phyloP scores from a whole-genome alignment of 345 rosid genomes.

The Eucalyptus tenuipes region DNA sequence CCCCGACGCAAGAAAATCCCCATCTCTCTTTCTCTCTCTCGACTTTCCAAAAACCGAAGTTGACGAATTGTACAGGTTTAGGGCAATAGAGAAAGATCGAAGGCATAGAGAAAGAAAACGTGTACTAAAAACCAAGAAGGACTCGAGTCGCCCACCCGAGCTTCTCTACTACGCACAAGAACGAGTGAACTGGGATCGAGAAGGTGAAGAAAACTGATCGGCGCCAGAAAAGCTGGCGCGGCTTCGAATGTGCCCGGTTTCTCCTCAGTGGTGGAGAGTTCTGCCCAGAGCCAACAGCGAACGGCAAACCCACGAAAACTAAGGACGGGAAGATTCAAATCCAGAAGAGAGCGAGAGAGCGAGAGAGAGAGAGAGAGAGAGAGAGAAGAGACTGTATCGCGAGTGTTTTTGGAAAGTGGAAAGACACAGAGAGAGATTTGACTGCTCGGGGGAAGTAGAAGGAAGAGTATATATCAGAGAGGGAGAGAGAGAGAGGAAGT shows the following conservation, averaged over 20 bases:
- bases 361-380: background rate
- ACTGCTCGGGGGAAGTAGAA: background rate
- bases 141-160: background rate
- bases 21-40: background rate
- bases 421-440: background rate
- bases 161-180: background rate
- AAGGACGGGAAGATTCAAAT: background rate
- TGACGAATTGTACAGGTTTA: background rate
- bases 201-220: too few relatives aligned
- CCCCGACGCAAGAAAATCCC: background rate
- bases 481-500: background rate
- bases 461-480: background rate
- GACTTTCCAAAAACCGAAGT: background rate
- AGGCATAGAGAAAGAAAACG: background rate
- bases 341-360: background rate
- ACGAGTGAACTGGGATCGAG: background rate
- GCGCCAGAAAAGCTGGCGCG: too few relatives aligned
- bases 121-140: background rate
- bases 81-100: background rate
- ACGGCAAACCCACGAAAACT: background rate
- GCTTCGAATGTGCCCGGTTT: background rate
- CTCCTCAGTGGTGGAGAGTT: background rate
- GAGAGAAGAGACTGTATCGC: background rate
- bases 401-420: background rate
- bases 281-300: background rate